Conservation (phyloP, 106 monocot species). For the Vanilla planifolia region DNA sequence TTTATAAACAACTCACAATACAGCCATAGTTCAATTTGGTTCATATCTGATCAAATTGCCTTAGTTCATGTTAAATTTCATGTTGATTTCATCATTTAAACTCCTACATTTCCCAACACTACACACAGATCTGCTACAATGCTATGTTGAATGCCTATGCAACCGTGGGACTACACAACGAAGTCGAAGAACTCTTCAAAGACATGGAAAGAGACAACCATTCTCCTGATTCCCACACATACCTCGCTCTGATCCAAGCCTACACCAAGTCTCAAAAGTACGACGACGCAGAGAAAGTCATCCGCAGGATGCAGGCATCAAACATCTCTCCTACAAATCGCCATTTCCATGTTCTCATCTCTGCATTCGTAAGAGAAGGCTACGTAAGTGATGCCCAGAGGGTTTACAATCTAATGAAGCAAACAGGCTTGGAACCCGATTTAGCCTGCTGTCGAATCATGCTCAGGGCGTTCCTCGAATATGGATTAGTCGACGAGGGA, state of each 20-base stretch:
- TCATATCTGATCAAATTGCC: too few species aligned
- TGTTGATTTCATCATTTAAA: too few species aligned
- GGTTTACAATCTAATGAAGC: constrained; percentile 51
- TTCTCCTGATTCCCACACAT: constrained; percentile 64
- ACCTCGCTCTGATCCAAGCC: constrained; percentile 67
- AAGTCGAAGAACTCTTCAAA: constrained; percentile 53
- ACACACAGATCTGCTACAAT: constrained; percentile 71
- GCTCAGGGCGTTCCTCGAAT: constrained; percentile 67
- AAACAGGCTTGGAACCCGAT: constrained; percentile 51
- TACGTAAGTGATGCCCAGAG: constrained; percentile 56
- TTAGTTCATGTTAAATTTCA: too few species aligned
- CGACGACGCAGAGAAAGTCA: constrained; percentile 44
- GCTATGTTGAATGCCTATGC: constrained; percentile 85
- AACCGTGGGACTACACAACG: constrained; percentile 41
- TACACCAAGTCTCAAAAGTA: constrained; percentile 41
- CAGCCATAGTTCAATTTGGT: too few species aligned
- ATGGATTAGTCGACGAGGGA: constrained; percentile 63
- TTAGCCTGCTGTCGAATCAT: constrained; percentile 68
- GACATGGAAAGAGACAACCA: constrained; percentile 56
- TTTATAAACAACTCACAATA: too few species aligned
- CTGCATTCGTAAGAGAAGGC: constrained; percentile 53
- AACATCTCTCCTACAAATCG: constrained; percentile 43
- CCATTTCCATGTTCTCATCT: constrained; percentile 77
- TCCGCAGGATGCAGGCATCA: constrained; percentile 41
- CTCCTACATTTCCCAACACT: too few species aligned